Evolutionary conservation across 257 asterid genomes (phyloP), one percentile per base, ranked within the genome.

Genomic region (Fraxinus pennsylvanica): DNA sequence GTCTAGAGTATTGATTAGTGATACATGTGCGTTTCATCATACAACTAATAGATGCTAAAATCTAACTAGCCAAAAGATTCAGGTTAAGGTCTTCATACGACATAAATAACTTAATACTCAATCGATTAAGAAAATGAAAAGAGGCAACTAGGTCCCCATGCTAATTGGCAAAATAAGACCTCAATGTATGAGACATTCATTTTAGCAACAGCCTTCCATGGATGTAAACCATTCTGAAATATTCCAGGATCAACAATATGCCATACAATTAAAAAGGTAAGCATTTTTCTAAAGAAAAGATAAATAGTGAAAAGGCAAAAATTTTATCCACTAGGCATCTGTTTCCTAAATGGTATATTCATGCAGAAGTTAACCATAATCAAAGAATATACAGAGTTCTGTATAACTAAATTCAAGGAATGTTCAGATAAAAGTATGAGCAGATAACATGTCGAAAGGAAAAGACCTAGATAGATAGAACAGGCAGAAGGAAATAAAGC

Each of bases 341-440:
- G 76, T 30, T 45, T 63, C 74, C 71, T 52, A 52, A 29, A 21
- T 32, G 59, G 35, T 29, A 75, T 33, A 41, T 21, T 22, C 33
- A n/a, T 61, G 71, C n/a, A 67, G 29, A 57, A 30, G 78, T 12
- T 41, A 54, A 3, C 75, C 25, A 15, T 41, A n/a, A 17, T 72
- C 65, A 57, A 76, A 72, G 47, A 9, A 61, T 25, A 22, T 22
- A 25, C 33, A 25, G 33, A 25, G 13, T 61, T 25, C 6, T 21
- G 68, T 6, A 12, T 9, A 25, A 22, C 33, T 33, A 52, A 79
- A 67, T 63, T 70, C 76, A 74, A 71, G 22, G 57, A 77, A 65
- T 47, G 72, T 43, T 17, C 68, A 3, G 75, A 71, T 77, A 43
- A 72, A 32, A 71, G 6, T n/a, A 68, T 45, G 76, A 39, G 32